Evolutionary conservation across 768 basidiomycete species (phyloP), one percentile per base, ranked within the genome.

Genomic region (Lepiota subincarnata): DNA sequence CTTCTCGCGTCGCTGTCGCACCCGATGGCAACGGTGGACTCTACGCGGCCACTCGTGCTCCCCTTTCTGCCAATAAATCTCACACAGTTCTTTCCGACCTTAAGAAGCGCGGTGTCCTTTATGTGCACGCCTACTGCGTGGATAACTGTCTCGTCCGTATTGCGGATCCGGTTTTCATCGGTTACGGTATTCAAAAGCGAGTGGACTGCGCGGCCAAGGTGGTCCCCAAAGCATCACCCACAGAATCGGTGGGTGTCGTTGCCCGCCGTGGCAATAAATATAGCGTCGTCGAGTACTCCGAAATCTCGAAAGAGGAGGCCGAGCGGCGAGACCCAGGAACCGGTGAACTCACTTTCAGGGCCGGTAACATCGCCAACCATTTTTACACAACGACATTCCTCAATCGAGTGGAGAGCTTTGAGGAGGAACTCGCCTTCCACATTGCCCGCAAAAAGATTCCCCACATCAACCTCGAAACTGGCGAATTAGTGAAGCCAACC

Each of bases 121-220:
- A 96, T 70, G 79, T 99, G 45, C 96, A 99, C 70, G 89, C 86
- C 2, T 98, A 97, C 74, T 86, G 96, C 64, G 97, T 99, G 62
- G 97, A 99, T 76, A 99, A 99, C 76, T 98, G 97, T 70, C 88
- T 99, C 55, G 97, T 98, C 58, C 84, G 87, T 57, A 92, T 99
- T 50, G 97, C 95, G 44, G 97, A 99, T 68, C 97, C 97, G 12
- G 83, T 94, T 65, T 99, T 99, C 80, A 74, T 98, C 59, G 97
- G 97, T 20, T 95, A 90, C 74, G 89, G 92, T 73, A 90, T 98
- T 72, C 71, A 77, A 52, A 92, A 91, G 64, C 79, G 87, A 60
- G 87, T 90, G 20, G 91, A 93, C 62, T 96, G 92, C 66, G 92
- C 93, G 34, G 91, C 93, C 43, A 98, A 98, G 70, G 97, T 98